These are phyloP conservation scores for Diutina neorugosa DNA, from an alignment of 1,139 yeast species.

Conservation along the genomic window DNA sequence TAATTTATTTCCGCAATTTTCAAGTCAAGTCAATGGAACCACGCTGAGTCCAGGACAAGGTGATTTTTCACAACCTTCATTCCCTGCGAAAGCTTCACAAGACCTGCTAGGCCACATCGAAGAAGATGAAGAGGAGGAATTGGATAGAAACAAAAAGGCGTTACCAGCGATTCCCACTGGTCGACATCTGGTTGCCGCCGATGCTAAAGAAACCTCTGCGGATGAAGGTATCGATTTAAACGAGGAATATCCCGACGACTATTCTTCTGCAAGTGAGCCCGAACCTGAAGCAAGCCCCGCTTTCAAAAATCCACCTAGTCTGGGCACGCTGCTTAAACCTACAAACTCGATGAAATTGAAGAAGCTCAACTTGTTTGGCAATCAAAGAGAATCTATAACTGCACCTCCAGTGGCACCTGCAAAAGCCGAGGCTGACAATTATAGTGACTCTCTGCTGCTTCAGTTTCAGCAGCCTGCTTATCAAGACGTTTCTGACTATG, in stretches of 20 bases:
- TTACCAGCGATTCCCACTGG: not conserved
- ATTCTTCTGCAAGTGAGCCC: not conserved
- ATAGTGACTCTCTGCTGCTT: not conserved
- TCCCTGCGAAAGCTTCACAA: not conserved
- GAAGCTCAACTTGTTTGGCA: slow-evolving; percentile 1
- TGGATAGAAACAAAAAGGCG: not conserved
- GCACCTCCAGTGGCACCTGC: not conserved
- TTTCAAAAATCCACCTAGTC: not conserved
- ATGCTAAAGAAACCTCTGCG: not conserved
- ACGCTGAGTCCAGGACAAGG: not conserved
- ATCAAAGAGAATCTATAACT: not conserved
- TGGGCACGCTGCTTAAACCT: not conserved
- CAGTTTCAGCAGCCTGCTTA: not conserved
- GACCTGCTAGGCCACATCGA: not conserved
- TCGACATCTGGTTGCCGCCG: not conserved
- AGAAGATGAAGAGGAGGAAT: not conserved
- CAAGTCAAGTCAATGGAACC: not conserved
- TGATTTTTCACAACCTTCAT: not conserved
- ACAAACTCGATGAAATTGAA: not conserved
- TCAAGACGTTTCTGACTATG: not conserved
- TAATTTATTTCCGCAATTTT: not conserved
- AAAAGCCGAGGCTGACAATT: not conserved
- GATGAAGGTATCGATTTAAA: not conserved
- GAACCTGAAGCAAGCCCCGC: not conserved
- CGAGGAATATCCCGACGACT: not conserved